These are phyloP conservation scores for Claviceps fusiformis DNA, from an alignment of 2,329 filamentous ascomycete genomes.

Conservation along the genomic window DNA sequence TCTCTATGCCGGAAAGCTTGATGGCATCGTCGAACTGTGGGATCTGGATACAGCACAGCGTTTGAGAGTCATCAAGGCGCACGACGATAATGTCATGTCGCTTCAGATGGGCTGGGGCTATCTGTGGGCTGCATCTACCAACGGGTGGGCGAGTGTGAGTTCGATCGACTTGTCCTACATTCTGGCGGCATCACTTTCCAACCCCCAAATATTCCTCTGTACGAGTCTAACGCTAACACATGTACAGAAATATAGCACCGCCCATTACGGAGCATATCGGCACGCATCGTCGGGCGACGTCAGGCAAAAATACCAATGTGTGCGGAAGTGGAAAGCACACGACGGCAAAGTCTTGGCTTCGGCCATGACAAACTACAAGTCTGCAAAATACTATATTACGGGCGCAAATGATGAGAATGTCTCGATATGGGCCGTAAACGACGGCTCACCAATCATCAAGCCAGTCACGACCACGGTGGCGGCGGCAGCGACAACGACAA, in stretches of 20 bases:
- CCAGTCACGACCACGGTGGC: conserved; percentile 18
- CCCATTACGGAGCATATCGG: conserved; percentile 46
- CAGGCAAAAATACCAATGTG: conserved; percentile 71
- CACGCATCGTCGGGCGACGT: conserved; percentile 35
- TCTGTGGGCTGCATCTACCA: conserved; percentile 79
- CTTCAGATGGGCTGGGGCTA: conserved; percentile 75
- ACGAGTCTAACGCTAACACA: no score
- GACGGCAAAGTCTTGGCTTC: conserved; percentile 79
- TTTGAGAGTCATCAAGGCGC: conserved; percentile 70
- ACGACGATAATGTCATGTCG: conserved; percentile 71
- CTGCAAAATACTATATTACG: conserved; percentile 76
- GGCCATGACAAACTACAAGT: conserved; percentile 54
- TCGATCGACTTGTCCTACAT: neutral
- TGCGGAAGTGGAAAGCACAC: conserved; percentile 70
- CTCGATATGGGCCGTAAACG: conserved; percentile 69
- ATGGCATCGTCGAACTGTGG: conserved; percentile 88
- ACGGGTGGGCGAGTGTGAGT: conserved; percentile 69
- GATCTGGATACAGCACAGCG: conserved; percentile 90
- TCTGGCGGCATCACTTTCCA: neutral
- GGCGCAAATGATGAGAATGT: conserved; percentile 87
- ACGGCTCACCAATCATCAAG: conserved; percentile 13
- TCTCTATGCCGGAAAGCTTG: conserved; percentile 77
- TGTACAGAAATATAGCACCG: conserved; percentile 49
- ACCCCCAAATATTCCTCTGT: no score
- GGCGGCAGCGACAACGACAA: neutral